Evolutionary conservation across 2,329 filamentous ascomycete species (phyloP), one percentile per base, ranked within the genome.

Genomic region (Ophiostoma ulmi): DNA sequence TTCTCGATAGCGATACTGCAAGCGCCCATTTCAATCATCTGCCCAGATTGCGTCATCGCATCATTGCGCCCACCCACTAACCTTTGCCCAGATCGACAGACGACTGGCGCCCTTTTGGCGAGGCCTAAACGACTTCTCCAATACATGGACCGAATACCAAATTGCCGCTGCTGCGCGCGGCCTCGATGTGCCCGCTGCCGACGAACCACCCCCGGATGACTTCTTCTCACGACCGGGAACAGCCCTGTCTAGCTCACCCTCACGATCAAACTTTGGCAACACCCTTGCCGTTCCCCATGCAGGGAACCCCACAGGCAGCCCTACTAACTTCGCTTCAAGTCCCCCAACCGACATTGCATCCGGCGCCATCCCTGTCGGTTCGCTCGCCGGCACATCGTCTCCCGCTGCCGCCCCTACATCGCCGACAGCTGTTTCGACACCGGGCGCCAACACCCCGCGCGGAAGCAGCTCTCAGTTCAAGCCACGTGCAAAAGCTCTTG

Each of bases 41-140:
- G n/a, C 52, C 10, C 17, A 5, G 13, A 48, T 58, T 22, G 52
- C 52, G 22, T 58, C 44, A 58, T 58, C 61, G 31, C 48, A 8
- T 22, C 61, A 31, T 67, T 41, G 35, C 20, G 22, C 70, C 75
- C 75, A 72, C 72, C 70, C 44, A 41, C 41, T 44, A 44, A 70
- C 63, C 2, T 48, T 5, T 20, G 3, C 72, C 64, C 73, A 98
- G 94, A 93, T 99, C 78, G 95, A 99, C 80, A 87, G 95, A 75
- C 90, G 91, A 73, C 81, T 99, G 73, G 95, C 95, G 61, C 95
- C 95, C 0, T 99, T 99, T 79, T 99, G 94, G 93, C 90, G 91
- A 77, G 95, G 95, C 5, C 83, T 99, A 4, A 90, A 97, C 74
- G 94, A 98, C 79, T 93, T 95, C 79, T 90, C 90, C 20, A 87